Evolutionary conservation across 495 filamentous ascomycete species (phyloP).

Genomic region (Echria macrotheca): DNA sequence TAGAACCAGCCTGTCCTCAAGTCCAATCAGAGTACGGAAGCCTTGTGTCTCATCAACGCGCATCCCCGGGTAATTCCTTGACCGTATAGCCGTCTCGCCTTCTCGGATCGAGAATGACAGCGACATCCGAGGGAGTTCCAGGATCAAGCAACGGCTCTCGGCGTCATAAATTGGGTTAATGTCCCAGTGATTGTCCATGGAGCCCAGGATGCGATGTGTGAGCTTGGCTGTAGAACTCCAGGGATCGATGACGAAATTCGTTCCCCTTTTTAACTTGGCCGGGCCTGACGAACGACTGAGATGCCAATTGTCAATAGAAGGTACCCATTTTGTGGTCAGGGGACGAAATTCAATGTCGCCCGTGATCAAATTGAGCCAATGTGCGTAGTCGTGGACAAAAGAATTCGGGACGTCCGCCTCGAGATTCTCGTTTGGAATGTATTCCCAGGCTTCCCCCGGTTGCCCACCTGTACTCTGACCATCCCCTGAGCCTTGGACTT

Average conservation of each 20-base stretch:
- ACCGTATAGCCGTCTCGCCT: slow-evolving; percentile 9
- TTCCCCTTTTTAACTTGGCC: neutral
- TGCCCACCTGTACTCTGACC: neutral
- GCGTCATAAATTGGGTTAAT: slow-evolving; percentile 12
- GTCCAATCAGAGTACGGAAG: slow-evolving; percentile 47
- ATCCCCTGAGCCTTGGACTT: slow-evolving; percentile 24
- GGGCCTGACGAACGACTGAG: neutral
- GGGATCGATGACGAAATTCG: slow-evolving; percentile 7
- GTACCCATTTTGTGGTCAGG: slow-evolving; percentile 35
- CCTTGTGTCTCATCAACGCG: slow-evolving; percentile 46
- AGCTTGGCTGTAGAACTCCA: slow-evolving; percentile 7
- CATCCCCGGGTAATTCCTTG: slow-evolving; percentile 38
- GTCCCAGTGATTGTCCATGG: slow-evolving; percentile 6
- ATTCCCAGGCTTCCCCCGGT: slow-evolving; percentile 29
- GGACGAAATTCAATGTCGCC: slow-evolving; percentile 47
- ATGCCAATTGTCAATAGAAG: slow-evolving; percentile 8
- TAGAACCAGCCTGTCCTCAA: slow-evolving; percentile 51
- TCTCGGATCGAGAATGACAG: slow-evolving; percentile 12
- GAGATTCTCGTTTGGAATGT: slow-evolving; percentile 42
- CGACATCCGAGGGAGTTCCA: slow-evolving; percentile 12
- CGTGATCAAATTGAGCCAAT: slow-evolving; percentile 41
- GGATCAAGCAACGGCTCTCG: neutral
- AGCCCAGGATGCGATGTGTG: neutral
- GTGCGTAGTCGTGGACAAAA: slow-evolving; percentile 45
- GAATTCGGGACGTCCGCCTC: slow-evolving; percentile 37